Conservation (phyloP, 2,329 filamentous ascomycete species). For the Xylariaceae sp. region DNA sequence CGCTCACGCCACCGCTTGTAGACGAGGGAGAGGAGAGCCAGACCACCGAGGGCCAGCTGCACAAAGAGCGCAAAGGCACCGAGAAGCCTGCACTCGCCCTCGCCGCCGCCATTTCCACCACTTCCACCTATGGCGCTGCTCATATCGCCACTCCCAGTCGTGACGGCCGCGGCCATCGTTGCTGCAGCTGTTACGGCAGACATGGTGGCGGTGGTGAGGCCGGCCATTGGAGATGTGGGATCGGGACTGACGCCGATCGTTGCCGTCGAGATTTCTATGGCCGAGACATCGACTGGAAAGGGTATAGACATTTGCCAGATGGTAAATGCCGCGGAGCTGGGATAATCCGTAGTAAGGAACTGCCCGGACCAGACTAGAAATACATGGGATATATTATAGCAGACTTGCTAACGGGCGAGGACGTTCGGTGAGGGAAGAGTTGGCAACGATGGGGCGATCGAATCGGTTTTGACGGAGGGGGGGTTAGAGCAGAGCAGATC, state of each 20-base stretch:
- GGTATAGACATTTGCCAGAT: constrained; percentile 25
- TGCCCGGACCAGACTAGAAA: neutral
- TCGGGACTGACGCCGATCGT: constrained; percentile 24
- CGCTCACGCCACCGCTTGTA: constrained; percentile 91
- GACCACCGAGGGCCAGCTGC: constrained; percentile 75
- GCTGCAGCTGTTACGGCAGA: constrained; percentile 22
- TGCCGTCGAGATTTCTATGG: constrained; percentile 21
- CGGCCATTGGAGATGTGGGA: constrained; percentile 20
- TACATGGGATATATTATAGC: constrained; percentile 2
- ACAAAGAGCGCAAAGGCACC: constrained; percentile 89
- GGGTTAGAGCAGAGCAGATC: neutral
- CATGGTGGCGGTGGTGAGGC: constrained; percentile 22
- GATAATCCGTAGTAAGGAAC: neutral
- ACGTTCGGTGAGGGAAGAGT: neutral
- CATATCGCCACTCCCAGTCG: constrained; percentile 35
- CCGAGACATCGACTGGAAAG: constrained; percentile 22
- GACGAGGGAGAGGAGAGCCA: constrained; percentile 81
- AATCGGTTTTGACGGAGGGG: constrained; percentile 7
- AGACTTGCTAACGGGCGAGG: neutral
- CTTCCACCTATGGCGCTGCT: constrained; percentile 2
- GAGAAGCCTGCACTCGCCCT: constrained; percentile 78
- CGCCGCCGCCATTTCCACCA: constrained; percentile 35
- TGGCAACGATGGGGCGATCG: constrained; percentile 3
- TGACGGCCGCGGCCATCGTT: constrained; percentile 20
- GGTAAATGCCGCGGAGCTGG: constrained; percentile 7